phyloP scores from a whole-genome alignment of 1,139 yeast species.

The Candida buenavistaensis region DNA sequence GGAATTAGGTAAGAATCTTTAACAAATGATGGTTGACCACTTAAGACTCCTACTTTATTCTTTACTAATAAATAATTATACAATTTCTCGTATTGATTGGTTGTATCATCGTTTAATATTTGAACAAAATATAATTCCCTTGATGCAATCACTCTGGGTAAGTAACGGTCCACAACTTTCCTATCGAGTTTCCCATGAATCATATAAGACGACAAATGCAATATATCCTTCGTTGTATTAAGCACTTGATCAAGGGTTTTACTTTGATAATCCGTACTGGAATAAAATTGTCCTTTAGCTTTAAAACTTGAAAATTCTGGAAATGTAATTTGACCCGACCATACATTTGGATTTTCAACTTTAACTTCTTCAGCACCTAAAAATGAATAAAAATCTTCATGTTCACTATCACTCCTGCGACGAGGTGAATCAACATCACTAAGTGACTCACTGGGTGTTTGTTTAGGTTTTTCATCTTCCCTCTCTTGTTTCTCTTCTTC shows the following conservation, averaged over 20 bases:
- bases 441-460: conserved; percentile 11
- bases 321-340: conserved; percentile 60
- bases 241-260: conserved; percentile 25
- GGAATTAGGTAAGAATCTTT: conserved; percentile 69
- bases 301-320: conserved; percentile 54
- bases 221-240: conserved; percentile 32
- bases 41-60: conserved; percentile 61
- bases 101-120: conserved; percentile 21
- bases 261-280: conserved; percentile 34
- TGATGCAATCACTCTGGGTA: conserved; percentile 43
- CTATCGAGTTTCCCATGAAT: conserved; percentile 67
- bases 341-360: conserved; percentile 25
- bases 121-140: conserved; percentile 55
- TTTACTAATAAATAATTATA: conserved; percentile 52
- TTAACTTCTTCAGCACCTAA: conserved; percentile 5
- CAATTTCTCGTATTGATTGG: conserved; percentile 42
- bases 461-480: background rate
- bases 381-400: conserved; percentile 2
- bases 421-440: conserved; percentile 14
- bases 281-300: conserved; percentile 44
- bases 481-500: conserved; percentile 21
- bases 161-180: conserved; percentile 55
- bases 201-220: conserved; percentile 33
- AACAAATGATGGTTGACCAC: conserved; percentile 45
- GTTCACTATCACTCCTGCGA: background rate